Conservation (phyloP, 257 asterid species). For the Solanum neorickii region DNA sequence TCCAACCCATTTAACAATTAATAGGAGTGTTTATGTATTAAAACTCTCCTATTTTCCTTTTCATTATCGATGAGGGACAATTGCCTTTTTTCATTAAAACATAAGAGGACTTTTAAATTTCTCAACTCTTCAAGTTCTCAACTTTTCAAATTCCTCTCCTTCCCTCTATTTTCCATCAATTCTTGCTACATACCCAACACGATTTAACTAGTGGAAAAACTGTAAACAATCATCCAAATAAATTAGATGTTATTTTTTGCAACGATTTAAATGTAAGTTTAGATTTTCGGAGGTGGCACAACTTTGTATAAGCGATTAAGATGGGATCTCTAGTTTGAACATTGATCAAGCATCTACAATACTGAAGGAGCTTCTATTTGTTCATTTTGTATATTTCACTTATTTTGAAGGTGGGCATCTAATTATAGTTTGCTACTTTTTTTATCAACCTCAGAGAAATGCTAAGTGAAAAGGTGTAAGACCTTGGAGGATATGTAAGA, state of each 20-base stretch:
- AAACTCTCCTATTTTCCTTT: too few species aligned
- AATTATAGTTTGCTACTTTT: background rate
- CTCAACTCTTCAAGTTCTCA: too few species aligned
- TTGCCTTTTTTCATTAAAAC: too few species aligned
- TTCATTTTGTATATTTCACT: background rate
- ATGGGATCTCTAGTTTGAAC: background rate
- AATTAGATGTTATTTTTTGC: slow-evolving; percentile 9
- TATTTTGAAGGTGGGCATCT: background rate
- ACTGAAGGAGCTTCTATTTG: background rate
- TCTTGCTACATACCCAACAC: too few species aligned
- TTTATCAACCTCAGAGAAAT: slow-evolving; percentile 30
- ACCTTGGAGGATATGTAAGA: slow-evolving; percentile 65
- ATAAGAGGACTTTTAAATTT: too few species aligned
- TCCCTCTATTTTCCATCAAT: too few species aligned
- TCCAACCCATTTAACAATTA: too few species aligned
- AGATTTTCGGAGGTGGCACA: background rate
- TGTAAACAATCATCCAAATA: slow-evolving; percentile 3
- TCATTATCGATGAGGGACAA: too few species aligned
- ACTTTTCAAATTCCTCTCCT: too few species aligned
- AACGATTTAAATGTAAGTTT: background rate
- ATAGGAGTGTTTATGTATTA: too few species aligned
- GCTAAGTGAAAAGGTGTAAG: slow-evolving; percentile 34
- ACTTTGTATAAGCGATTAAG: slow-evolving; percentile 1
- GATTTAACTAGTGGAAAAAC: too few species aligned
- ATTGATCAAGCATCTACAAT: background rate